Base-by-base conservation (phyloP, 139 green algal species). In the Chlorella sp. region DNA sequence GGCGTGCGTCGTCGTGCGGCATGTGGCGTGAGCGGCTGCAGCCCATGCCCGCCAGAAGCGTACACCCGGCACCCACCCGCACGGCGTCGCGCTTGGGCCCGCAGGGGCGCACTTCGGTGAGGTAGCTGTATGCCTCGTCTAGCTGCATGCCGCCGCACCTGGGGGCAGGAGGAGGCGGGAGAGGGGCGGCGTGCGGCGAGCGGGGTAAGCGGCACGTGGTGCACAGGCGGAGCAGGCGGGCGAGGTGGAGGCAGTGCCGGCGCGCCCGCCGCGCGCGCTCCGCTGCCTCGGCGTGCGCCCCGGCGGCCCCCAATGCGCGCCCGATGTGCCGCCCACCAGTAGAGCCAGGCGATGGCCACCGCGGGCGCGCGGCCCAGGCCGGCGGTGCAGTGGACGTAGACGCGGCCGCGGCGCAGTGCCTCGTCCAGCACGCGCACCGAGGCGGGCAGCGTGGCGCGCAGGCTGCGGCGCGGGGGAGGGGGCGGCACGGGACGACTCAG, bases 21-120 rank as follows among this genome's bases (percentile, higher is more conserved):
- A 29, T 25, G 31, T 25, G 21, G 31, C 5, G 15, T n/a, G 60
- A 33, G 23, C 3, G 25, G 29, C 36, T 36, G 38, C 8, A 29
- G 46, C 8, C 46, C 19, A 15, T 29, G 42, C 19, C 29, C 4
- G 41, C 25, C 1, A 27, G 5, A 40, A 19, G 17, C 9, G 8
- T 1, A 36, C 25, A 19, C 35, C 21, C 19, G 21, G 40, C 21
- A 40, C 27, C 40, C 40, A 45, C 53, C 8, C 11, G 27, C 41
- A 25, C 11, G 29, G 53, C 31, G 27, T 69, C 71, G 41, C 71
- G 76, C 35, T 92, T 95, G 25, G 92, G 92, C 1, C 92, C 92
- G 65, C 92, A 97, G 12, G 92, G 92, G 27, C 92, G 70, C 46
- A 95, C 90, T 60, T 63, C 67, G 8, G 92, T 97, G 38, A 96